Conservation (phyloP, 352 stramenopile species). For the Phytophthora constricta region DNA sequence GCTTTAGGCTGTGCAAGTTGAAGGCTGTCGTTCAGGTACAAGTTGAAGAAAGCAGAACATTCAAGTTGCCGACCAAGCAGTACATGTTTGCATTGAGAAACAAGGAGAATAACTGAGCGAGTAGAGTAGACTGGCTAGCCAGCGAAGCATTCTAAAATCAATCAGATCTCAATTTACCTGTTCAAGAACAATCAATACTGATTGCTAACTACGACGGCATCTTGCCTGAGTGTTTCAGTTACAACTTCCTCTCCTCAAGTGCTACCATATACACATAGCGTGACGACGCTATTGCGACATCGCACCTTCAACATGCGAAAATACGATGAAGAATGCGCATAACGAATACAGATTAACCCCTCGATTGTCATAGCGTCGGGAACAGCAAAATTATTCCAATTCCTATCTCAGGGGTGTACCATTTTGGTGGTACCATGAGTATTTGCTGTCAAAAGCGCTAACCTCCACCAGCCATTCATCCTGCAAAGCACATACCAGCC, state of each 20-base stretch:
- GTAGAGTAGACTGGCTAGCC: not conserved
- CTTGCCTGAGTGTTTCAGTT: constrained; percentile 18
- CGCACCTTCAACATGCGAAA: no score
- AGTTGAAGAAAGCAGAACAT: not conserved
- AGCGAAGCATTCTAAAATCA: not conserved
- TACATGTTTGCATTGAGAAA: not conserved
- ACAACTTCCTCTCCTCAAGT: constrained; percentile 6
- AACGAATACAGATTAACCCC: no score
- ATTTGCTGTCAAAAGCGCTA: no score
- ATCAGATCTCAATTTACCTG: constrained; percentile 26
- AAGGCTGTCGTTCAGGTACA: no score
- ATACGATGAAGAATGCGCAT: no score
- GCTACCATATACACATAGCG: constrained; percentile 1
- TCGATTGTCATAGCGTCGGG: no score
- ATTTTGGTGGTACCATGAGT: no score
- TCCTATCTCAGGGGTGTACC: no score
- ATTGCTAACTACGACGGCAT: constrained; percentile 10
- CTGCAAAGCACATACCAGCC: no score
- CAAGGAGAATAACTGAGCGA: not conserved
- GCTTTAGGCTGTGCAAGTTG: not conserved
- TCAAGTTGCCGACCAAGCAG: not conserved
- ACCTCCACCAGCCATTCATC: no score
- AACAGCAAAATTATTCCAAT: no score
- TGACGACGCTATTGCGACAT: constrained; percentile 14
- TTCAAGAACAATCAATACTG: constrained; percentile 9